A percentile compares a stretch with the other conserved stretches of the same genome.
Conservation (phyloP, 2,329 filamentous ascomycete genomes). For the Incumbomyces lentus region DNA sequence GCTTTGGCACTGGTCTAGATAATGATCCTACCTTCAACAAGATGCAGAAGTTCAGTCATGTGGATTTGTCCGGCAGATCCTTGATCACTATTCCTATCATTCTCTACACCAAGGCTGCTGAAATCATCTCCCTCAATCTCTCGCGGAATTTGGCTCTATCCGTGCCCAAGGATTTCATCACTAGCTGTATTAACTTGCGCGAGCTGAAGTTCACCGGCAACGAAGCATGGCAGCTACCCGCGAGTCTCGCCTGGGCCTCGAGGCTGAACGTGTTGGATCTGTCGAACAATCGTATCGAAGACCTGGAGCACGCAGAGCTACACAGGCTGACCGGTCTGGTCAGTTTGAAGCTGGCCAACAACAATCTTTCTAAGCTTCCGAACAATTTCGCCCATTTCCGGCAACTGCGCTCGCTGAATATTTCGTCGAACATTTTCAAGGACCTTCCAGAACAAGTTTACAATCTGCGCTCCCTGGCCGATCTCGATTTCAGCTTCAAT, state of each 20-base stretch:
- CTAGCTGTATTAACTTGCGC: conserved; percentile 78
- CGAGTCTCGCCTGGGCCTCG: conserved; percentile 69
- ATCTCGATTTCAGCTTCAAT: conserved; percentile 96
- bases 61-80: conserved; percentile 82
- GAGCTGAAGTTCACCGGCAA: conserved; percentile 97
- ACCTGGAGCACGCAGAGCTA: conserved; percentile 75
- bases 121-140: conserved; percentile 90
- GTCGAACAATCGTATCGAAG: conserved; percentile 85
- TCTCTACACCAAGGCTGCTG: conserved; percentile 78
- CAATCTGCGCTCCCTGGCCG: conserved; percentile 69
- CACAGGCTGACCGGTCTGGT: conserved; percentile 64
- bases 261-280: conserved; percentile 83
- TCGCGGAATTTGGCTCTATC: conserved; percentile 87
- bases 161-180: conserved; percentile 91
- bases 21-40: conserved; percentile 70
- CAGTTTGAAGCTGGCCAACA: conserved; percentile 89
- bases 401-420: conserved; percentile 69
- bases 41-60: conserved; percentile 83
- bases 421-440: conserved; percentile 86
- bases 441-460: conserved; percentile 79
- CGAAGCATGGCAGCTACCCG: conserved; percentile 75
- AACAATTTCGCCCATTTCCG: conserved; percentile 73
- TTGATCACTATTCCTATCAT: conserved; percentile 90
- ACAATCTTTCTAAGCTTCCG: conserved; percentile 70
- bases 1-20: conserved; percentile 61